phyloP scores from a whole-genome alignment of 2,329 filamentous ascomycete species.

The Herpomyces periplanetae region DNA sequence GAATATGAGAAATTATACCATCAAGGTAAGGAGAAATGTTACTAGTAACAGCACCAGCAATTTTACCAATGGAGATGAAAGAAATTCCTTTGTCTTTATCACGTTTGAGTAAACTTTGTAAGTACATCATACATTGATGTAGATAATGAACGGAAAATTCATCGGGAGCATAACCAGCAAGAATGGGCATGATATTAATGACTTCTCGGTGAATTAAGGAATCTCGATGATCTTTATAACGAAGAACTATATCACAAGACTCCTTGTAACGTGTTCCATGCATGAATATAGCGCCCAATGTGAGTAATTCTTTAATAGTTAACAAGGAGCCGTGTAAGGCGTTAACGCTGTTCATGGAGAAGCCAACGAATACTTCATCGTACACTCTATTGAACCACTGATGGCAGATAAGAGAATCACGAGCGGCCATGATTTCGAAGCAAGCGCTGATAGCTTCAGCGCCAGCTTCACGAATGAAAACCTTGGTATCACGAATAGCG shows the following conservation, averaged over 20 bases:
- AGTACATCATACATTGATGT: constrained; percentile 84
- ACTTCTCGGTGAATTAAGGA: constrained; percentile 55
- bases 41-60: constrained; percentile 80
- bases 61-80: constrained; percentile 77
- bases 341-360: constrained; percentile 44
- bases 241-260: constrained; percentile 62
- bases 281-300: constrained; percentile 97
- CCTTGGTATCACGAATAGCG: constrained; percentile 50
- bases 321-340: constrained; percentile 73
- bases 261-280: constrained; percentile 53
- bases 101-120: constrained; percentile 70
- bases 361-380: constrained; percentile 37
- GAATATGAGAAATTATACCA: constrained; percentile 62
- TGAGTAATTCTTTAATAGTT: constrained; percentile 59
- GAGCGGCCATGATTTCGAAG: constrained; percentile 72
- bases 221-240: constrained; percentile 72
- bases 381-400: constrained; percentile 72
- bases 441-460: constrained; percentile 76
- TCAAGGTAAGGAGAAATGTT: constrained; percentile 83
- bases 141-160: constrained; percentile 62
- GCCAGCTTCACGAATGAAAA: constrained; percentile 62
- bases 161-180: constrained; percentile 62
- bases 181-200: constrained; percentile 54
- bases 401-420: constrained; percentile 53
- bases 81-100: constrained; percentile 77